Base-by-base conservation (phyloP, 768 basidiomycete species). In the Omphalotus guepiniiformis region DNA sequence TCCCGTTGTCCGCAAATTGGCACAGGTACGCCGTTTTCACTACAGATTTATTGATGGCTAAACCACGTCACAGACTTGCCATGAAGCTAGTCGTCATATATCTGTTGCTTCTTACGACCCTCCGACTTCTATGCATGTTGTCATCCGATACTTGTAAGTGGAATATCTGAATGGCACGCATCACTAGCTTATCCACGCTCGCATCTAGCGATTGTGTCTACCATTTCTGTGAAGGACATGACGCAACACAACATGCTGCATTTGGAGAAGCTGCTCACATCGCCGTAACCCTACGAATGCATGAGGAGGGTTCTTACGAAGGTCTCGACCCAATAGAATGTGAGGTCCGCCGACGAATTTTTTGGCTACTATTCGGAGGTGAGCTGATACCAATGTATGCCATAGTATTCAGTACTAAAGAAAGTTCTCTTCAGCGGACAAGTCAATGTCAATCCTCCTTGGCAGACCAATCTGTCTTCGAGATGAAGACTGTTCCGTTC, bases 301-400 rank as follows among this genome's bases (percentile, higher is more conserved):
- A 93, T 60, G 90, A 91, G 66, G 90, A 92, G 66, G 75, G 79
- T 1, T 84, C 85, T 16, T 92, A 93, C 60, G 83, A 88, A 46
- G 80, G 79, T 8, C 74, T 92, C 49, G 85, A 90, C 63, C 88
- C 91, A 28, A 84, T 94, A 52, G 90, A 94, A 71, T 85, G 83
- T 52, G 88, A 93, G 64, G 79, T 93, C 13, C 72, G 91, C n/a
- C 77, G 92, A 45, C 74, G 93, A 47, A 79, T 80, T 25, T 95
- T 94, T 68, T 94, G 90, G 89, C 69, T 95, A 11, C 75, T 93
- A 29, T 93, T 93, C 58, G 89, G 87, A 62, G 92, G 88, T 88
- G 59, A 41, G 78, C 69, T 21, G 40, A 41, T 42, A 26, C 34
- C n/a, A n/a, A n/a, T n/a, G n/a, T n/a, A n/a, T n/a, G n/a, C n/a